phyloP scores from a whole-genome alignment of 2,329 filamentous ascomycete genomes.

The Fusarium multiceps region DNA sequence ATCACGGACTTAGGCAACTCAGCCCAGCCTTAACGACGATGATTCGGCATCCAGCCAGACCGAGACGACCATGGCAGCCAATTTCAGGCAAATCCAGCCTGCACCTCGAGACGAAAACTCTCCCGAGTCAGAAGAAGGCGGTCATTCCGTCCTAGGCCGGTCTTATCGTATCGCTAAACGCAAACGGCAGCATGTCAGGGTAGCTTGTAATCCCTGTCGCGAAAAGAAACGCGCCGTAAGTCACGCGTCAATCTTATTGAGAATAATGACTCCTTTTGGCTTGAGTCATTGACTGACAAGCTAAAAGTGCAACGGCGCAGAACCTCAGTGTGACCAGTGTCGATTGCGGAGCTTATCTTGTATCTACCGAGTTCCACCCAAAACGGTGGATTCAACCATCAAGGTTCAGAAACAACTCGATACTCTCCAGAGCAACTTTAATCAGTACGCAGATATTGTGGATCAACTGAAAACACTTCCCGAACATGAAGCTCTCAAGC shows the following conservation, averaged over 20 bases:
- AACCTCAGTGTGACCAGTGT: conserved; percentile 17
- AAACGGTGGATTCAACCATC: conserved; percentile 9
- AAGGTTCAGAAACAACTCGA: conserved; percentile 13
- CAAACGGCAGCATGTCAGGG: conserved; percentile 13
- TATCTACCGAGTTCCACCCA: conserved; percentile 6
- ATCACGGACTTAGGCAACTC: neutral
- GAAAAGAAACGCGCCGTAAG: conserved; percentile 16
- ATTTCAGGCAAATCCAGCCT: conserved; percentile 10
- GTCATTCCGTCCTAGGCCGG: neutral
- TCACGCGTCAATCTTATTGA: too few relatives aligned
- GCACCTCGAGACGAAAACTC: conserved; percentile 3
- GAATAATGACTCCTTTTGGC: too few relatives aligned
- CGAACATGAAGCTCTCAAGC: neutral
- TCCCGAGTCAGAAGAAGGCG: neutral
- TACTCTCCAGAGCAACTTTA: conserved; percentile 1
- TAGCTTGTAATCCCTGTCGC: conserved; percentile 20
- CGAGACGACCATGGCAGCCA: conserved; percentile 2
- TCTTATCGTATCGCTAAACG: neutral
- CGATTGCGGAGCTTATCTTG: neutral
- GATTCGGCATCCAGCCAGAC: neutral
- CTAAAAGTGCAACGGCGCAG: conserved; percentile 7
- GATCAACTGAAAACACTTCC: neutral
- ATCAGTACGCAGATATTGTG: neutral
- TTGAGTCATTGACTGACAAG: neutral
- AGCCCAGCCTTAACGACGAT: conserved; percentile 2